Evolutionary conservation across 2,329 filamentous ascomycete species (phyloP), one percentile per base, ranked within the genome.

Genomic region (Zasmidium angulare): DNA sequence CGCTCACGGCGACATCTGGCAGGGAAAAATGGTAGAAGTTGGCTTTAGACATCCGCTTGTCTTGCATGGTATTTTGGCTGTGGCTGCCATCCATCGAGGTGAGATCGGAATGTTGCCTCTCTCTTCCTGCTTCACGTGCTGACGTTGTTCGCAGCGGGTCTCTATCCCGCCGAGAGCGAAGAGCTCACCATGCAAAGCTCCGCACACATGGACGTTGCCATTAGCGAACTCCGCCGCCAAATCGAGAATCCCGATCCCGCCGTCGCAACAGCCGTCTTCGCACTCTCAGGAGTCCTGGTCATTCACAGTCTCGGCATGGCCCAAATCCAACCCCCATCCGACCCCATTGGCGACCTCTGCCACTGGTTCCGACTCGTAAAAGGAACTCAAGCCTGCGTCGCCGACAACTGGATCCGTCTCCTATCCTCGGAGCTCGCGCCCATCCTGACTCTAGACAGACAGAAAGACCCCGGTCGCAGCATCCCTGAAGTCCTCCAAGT

Each of bases 61-160:
- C 12, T 63, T 67, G 40, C 66, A 63, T 22, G 63, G 57, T 11
- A 60, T 68, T 52, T 56, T 68, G 2, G 63, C 64, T 10, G 53
- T 68, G 1, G 53, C 66, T 4, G 66, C 63, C 12, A 53, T 68
- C 7, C 66, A 68, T 43, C 36, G 36, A 9, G 36, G 36, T 43
- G 14, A 43, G 36, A n/a, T n/a, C n/a, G n/a, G n/a, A n/a, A n/a
- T n/a, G n/a, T n/a, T 43, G 14, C 26, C 11, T 29, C 26, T 29
- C 26, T 29, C 36, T 43, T 14, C n/a, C 14, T 17, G 36, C 4
- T 4, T 17, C 9, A 43, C 12, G n/a, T 43, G 36, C 14, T 43
- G 36, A 43, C n/a, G 11, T 3, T 14, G n/a, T 43, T 43, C 56
- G 56, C 58, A 31, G 64, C 64, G 3, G 53, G 43, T 10, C 50